Evolutionary conservation across 345 rosid species (phyloP), one percentile per base, ranked within the genome.

Genomic region (Aquilaria malaccensis): DNA sequence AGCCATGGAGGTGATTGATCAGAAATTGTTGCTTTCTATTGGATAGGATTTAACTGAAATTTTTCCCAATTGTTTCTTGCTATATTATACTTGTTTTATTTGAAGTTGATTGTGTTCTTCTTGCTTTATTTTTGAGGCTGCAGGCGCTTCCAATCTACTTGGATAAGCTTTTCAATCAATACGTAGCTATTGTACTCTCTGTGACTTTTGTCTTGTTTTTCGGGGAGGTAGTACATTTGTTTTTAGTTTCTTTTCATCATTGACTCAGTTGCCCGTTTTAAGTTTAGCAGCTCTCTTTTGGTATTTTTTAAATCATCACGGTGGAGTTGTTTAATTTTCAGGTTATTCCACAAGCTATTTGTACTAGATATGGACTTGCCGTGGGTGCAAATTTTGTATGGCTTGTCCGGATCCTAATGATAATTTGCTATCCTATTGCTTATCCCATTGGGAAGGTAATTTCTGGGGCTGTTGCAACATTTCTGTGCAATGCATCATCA

Each of bases 341-440:
- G 99, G 95, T 94, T 76, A 94, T 94, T 74, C 99, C 99, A 47
- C 99, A 94, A 86, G 79, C 99, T 45, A 90, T 79, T 75, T 94
- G 99, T 61, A 69, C 97, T 1, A 81, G 97, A 79, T 93, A 93
- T 74, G 97, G 97, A 48, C 87, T 93, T 9, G 95, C 99, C 0
- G 96, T 90, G 0, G 99, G 99, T 67, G 86, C 97, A 1, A 90
- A 87, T 70, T 84, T 93, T 54, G 82, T 80, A 1, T 83, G 86
- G 90, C 97, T 90, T 65, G 99, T 90, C 49, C 80, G 85, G 14
- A 67, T 93, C 72, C 75, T 93, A 67, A 87, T 93, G 97, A 68
- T 79, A 14, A 69, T 90, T 50, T 87, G 95, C 75, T 93, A 80
- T 60, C 99, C 99, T 45, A 82, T 90, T 52, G 81, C 99, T 29